Percentiles rank a stretch among this genome's conserved stretches.
Conservation (phyloP, 2,329 filamentous ascomycete genomes). For the Plenodomus lindquistii region DNA sequence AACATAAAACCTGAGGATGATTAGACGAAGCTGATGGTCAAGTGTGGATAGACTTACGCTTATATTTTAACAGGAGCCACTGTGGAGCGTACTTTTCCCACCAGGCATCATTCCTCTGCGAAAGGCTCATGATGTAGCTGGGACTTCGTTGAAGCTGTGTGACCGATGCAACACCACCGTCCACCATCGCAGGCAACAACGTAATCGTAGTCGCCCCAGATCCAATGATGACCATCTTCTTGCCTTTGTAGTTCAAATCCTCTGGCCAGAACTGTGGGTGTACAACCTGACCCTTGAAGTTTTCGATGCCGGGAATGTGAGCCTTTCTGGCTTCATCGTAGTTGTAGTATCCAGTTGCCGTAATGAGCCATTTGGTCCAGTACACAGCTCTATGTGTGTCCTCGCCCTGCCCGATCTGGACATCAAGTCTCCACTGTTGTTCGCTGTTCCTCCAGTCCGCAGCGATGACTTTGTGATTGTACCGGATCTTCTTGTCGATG, state of each 20-base stretch:
- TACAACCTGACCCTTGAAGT: slow-evolving; percentile 65
- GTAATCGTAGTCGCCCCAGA: slow-evolving; percentile 81
- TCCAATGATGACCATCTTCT: slow-evolving; percentile 73
- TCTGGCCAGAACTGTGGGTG: slow-evolving; percentile 80
- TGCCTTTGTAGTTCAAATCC: slow-evolving; percentile 65
- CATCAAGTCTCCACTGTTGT: slow-evolving; percentile 53
- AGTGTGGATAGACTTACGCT: slow-evolving; percentile 41
- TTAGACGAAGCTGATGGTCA: neutral
- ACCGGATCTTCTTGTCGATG: slow-evolving; percentile 53
- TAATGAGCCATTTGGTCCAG: slow-evolving; percentile 57
- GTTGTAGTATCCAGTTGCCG: slow-evolving; percentile 73
- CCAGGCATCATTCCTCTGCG: slow-evolving; percentile 46
- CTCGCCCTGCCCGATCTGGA: slow-evolving; percentile 24
- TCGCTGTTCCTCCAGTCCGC: slow-evolving; percentile 53
- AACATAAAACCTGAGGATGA: slow-evolving; percentile 48
- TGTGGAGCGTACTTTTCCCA: slow-evolving; percentile 50
- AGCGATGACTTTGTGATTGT: slow-evolving; percentile 46
- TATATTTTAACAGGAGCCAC: slow-evolving; percentile 51
- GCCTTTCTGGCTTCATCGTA: slow-evolving; percentile 66
- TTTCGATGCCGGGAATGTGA: slow-evolving; percentile 67
- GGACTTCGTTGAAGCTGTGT: slow-evolving; percentile 85
- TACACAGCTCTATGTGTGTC: slow-evolving; percentile 43
- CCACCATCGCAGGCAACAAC: slow-evolving; percentile 69
- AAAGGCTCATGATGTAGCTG: slow-evolving; percentile 60
- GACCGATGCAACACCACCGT: slow-evolving; percentile 64